Evolutionary conservation across 1,284 basidiomycete genomes (phyloP).

Genomic region (Uromyces viciae-fabae): DNA sequence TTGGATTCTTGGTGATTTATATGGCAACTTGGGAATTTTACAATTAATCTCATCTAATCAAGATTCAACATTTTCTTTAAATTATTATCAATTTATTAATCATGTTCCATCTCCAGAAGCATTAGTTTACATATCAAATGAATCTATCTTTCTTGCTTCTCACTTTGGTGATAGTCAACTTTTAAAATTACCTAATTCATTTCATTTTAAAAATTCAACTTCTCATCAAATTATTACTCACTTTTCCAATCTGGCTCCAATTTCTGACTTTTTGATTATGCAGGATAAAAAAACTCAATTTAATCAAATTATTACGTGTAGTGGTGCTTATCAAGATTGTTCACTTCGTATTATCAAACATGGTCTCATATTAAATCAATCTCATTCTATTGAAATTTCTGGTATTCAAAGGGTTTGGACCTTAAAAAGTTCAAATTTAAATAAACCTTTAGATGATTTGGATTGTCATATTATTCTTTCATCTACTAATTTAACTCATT

Average conservation of each 20-base stretch:
- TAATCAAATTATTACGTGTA: constrained; percentile 35
- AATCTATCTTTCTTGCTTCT: constrained; percentile 33
- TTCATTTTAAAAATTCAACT: neutral
- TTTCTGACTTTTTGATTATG: constrained; percentile 16
- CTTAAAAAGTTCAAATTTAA: neutral
- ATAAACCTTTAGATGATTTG: constrained; percentile 12
- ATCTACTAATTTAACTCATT: constrained; percentile 8
- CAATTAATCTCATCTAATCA: neutral
- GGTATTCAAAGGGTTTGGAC: constrained; percentile 29
- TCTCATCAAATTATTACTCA: constrained; percentile 6
- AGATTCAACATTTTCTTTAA: neutral
- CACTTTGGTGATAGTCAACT: constrained; percentile 40
- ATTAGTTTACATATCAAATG: constrained; percentile 23
- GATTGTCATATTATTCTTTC: constrained; percentile 15
- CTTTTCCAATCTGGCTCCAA: constrained; percentile 31
- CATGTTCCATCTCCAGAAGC: constrained; percentile 34
- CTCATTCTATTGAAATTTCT: constrained; percentile 6
- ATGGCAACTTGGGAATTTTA: constrained; percentile 17
- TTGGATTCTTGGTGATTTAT: constrained; percentile 35
- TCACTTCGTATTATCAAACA: constrained; percentile 26
- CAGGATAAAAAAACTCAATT: neutral
- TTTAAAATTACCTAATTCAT: neutral
- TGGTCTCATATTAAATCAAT: constrained; percentile 4
- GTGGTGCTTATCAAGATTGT: constrained; percentile 38
- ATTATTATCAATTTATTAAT: neutral